Percentiles rank a stretch among this genome's conserved stretches.
phyloP scores from a whole-genome alignment of 148 eudicot species.

The Cornus florida region DNA sequence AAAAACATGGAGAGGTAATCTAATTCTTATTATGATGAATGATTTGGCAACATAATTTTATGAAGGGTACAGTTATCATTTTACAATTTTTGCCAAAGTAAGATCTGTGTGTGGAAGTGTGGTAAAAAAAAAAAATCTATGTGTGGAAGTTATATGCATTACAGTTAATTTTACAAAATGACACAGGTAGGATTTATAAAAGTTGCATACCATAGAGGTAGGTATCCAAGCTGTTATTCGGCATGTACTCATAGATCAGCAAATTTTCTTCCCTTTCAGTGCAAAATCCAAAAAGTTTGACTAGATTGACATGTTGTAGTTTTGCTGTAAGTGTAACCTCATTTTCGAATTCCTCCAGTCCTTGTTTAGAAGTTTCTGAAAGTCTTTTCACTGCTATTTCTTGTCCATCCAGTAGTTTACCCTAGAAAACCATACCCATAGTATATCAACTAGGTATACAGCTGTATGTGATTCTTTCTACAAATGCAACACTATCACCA shows the following conservation, averaged over 20 bases:
- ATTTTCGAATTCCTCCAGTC: constrained; percentile 39
- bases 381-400: constrained; percentile 48
- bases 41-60: too few relatives aligned
- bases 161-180: too few relatives aligned
- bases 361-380: constrained; percentile 39
- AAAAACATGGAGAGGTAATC: too few relatives aligned
- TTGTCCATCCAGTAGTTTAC: constrained; percentile 33
- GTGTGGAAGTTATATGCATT: too few relatives aligned
- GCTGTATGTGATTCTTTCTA: too few relatives aligned
- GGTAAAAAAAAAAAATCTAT: too few relatives aligned
- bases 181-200: too few relatives aligned
- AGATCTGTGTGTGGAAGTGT: too few relatives aligned
- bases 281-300: constrained; percentile 42
- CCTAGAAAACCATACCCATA: constrained; percentile 22
- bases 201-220: constrained; percentile 36
- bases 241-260: constrained; percentile 44
- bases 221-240: constrained; percentile 45
- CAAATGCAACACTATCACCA: too few relatives aligned
- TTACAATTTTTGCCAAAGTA: too few relatives aligned
- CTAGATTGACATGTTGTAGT: constrained; percentile 49
- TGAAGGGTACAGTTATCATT: too few relatives aligned
- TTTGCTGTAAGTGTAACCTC: constrained; percentile 45
- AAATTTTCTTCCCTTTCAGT: constrained; percentile 40
- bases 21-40: too few relatives aligned
- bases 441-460: background rate